These are phyloP conservation scores for Russula dissimulans DNA, from an alignment of 768 basidiomycete species.

Conservation along the genomic window DNA sequence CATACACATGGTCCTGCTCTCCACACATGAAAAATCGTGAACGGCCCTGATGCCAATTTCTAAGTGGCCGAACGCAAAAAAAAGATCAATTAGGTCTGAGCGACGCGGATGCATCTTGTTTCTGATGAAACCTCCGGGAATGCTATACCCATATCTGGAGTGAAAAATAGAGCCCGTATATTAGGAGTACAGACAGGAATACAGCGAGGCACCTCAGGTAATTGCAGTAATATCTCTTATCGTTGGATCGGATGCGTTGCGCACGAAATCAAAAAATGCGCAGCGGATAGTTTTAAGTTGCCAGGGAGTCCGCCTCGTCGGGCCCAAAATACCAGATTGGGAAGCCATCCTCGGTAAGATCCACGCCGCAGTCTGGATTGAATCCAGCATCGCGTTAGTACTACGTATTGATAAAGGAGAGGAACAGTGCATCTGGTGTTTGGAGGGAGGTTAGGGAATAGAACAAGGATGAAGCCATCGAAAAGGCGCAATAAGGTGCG, in stretches of 20 bases:
- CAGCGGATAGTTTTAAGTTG: not conserved
- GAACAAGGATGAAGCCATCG: not conserved
- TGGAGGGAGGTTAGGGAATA: not conserved
- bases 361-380: not conserved
- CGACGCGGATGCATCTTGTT: not conserved
- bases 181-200: no score
- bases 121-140: not conserved
- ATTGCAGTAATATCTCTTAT: no score
- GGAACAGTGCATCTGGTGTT: not conserved
- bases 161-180: no score
- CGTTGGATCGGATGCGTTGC: no score
- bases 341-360: constrained; percentile 14
- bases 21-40: not conserved
- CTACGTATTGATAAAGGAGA: no score
- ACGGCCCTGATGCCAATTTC: not conserved
- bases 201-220: no score
- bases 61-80: not conserved
- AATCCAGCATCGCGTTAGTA: not conserved
- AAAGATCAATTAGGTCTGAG: not conserved
- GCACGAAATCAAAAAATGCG: not conserved
- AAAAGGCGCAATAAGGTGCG: not conserved
- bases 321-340: constrained; percentile 7
- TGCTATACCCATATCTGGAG: not conserved
- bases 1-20: no score
- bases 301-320: not conserved